Conservation (phyloP, 2,329 filamentous ascomycete species). For the Chaetomium olivaceum region DNA sequence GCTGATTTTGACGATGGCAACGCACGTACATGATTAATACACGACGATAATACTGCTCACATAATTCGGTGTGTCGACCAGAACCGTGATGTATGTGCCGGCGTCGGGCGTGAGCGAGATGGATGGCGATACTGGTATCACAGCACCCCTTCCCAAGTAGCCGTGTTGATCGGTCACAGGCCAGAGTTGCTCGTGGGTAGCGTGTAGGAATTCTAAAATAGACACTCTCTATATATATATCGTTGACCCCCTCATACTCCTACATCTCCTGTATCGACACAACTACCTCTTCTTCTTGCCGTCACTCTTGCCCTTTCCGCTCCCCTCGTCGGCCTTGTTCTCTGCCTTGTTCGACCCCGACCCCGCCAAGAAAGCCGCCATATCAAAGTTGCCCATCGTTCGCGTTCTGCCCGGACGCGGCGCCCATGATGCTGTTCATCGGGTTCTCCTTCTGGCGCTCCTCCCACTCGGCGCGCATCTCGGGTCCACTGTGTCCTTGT, state of each 20-base stretch:
- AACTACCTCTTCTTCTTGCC: constrained; percentile 37
- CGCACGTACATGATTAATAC: constrained; percentile 1
- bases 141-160: not conserved
- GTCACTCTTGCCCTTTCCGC: constrained; percentile 37
- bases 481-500: constrained; percentile 76
- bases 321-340: constrained; percentile 41
- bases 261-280: not conserved
- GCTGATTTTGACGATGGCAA: not conserved
- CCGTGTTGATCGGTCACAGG: not conserved
- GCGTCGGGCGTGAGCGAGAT: not conserved
- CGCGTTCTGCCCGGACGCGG: constrained; percentile 38
- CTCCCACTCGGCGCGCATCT: constrained; percentile 89
- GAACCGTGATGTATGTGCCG: not conserved
- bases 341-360: constrained; percentile 45
- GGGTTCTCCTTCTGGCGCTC: constrained; percentile 79
- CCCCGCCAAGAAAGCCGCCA: constrained; percentile 64
- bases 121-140: not conserved
- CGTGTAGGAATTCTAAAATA: not conserved
- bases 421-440: constrained; percentile 58
- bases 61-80: not conserved
- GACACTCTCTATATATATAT: not conserved
- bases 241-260: not conserved
- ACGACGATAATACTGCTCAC: not conserved
- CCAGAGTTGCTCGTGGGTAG: not conserved
- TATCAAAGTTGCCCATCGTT: constrained; percentile 59